phyloP scores from a whole-genome alignment of 345 rosid genomes.

The Syzygium grande region DNA sequence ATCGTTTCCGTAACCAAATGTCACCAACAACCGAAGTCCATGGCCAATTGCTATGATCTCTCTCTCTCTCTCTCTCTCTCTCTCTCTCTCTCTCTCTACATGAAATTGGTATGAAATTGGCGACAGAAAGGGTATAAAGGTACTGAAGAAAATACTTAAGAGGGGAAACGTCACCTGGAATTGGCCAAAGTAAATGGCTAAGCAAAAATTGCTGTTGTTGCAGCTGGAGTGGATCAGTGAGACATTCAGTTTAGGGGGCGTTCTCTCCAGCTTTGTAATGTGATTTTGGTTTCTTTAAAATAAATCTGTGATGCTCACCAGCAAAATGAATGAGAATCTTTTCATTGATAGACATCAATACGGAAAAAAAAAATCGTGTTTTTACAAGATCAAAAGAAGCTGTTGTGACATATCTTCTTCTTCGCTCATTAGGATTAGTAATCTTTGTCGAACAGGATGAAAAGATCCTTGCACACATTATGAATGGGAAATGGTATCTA shows the following conservation, averaged over 20 bases:
- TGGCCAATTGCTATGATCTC: too few species aligned
- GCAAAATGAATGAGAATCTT: not conserved
- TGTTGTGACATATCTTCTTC: not conserved
- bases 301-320: not conserved
- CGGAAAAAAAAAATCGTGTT: too few species aligned
- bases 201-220: not conserved
- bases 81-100: too few species aligned
- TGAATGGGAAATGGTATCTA: not conserved
- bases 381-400: not conserved
- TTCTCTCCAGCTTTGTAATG: fast-evolving
- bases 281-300: not conserved
- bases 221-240: not conserved
- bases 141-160: too few species aligned
- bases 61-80: too few species aligned
- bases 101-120: too few species aligned
- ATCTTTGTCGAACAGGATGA: fast-evolving
- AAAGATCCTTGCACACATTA: not conserved
- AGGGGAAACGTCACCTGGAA: too few species aligned
- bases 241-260: not conserved
- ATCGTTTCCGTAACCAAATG: too few species aligned
- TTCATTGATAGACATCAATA: not conserved
- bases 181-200: too few species aligned
- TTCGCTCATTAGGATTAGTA: not conserved
- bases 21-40: too few species aligned
- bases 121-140: too few species aligned